Conservation (phyloP, 805 yeast species). For the Metschnikowia chrysomelidarum region DNA sequence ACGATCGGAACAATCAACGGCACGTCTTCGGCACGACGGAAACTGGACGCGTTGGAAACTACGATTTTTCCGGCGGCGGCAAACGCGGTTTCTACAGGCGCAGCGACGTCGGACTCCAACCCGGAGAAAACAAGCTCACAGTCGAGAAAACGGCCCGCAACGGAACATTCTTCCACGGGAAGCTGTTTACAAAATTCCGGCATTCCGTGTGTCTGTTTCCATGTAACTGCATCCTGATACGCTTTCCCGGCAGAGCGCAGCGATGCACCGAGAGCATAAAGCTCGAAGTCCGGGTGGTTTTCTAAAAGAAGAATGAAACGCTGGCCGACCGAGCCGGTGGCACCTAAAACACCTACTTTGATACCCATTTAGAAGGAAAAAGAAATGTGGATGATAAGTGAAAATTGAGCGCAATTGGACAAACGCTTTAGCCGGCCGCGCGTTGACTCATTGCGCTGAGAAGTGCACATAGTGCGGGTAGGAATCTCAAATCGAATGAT, state of each 20-base stretch:
- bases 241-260: conserved; percentile 88
- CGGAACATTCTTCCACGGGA: conserved; percentile 73
- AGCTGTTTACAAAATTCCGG: conserved; percentile 67
- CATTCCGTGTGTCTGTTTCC: conserved; percentile 88
- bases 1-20: conserved; percentile 95
- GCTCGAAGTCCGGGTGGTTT: conserved; percentile 86
- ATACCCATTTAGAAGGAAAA: conserved; percentile 25
- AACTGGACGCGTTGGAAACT: conserved; percentile 94
- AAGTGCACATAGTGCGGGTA: too few relatives aligned
- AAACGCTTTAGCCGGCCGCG: too few relatives aligned
- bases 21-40: conserved; percentile 81
- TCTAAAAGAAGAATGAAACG: conserved; percentile 83
- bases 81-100: conserved; percentile 84
- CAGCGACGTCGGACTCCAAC: conserved; percentile 89
- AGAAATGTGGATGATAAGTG: neutral
- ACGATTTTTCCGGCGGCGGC: conserved; percentile 78
- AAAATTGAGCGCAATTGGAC: neutral
- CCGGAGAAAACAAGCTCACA: conserved; percentile 97
- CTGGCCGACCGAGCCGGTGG: conserved; percentile 98
- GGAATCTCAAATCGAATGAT: too few relatives aligned
- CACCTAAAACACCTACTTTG: conserved; percentile 90
- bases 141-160: conserved; percentile 67
- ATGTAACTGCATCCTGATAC: conserved; percentile 80
- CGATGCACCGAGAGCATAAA: conserved; percentile 88
- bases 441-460: too few relatives aligned